phyloP scores from a whole-genome alignment of 371 early-diverging fungal species.

The Rhizopus stolonifer region DNA sequence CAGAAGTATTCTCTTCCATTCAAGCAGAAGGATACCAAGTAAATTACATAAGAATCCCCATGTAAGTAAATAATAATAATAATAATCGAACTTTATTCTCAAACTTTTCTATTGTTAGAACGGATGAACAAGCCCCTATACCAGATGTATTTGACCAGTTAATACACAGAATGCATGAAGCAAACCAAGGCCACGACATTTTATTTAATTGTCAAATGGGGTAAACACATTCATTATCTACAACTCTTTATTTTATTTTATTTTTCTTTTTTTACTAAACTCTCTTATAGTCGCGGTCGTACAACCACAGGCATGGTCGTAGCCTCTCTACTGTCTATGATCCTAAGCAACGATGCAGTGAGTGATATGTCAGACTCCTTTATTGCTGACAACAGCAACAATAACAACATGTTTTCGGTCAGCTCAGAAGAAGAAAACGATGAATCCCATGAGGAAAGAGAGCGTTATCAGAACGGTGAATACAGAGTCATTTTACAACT shows the following conservation, averaged over 20 bases:
- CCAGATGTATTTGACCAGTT: constrained; percentile 71
- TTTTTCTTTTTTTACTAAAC: neutral
- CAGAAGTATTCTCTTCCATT: constrained; percentile 53
- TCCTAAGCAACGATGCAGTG: constrained; percentile 36
- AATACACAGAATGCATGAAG: constrained; percentile 44
- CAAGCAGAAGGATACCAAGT: constrained; percentile 52
- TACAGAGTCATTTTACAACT: constrained; percentile 69
- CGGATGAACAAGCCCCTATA: constrained; percentile 76
- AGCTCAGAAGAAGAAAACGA: constrained; percentile 23
- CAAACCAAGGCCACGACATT: constrained; percentile 43
- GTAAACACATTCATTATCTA: constrained; percentile 16
- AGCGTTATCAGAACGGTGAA: constrained; percentile 59
- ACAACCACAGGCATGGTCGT: constrained; percentile 79
- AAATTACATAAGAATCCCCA: constrained; percentile 64
- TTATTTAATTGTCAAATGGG: constrained; percentile 83
- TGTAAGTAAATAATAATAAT: constrained; percentile 30
- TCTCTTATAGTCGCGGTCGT: constrained; percentile 60
- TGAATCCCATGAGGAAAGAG: constrained; percentile 42
- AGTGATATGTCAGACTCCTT: constrained; percentile 34
- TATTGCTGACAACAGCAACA: constrained; percentile 18
- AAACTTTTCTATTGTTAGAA: constrained; percentile 29
- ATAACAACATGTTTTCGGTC: neutral
- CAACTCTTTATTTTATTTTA: neutral
- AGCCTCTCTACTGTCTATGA: constrained; percentile 56
- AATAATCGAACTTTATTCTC: neutral